Conservation (phyloP, 2,329 filamentous ascomycete genomes). For the Akanthomyces uredinophilus region DNA sequence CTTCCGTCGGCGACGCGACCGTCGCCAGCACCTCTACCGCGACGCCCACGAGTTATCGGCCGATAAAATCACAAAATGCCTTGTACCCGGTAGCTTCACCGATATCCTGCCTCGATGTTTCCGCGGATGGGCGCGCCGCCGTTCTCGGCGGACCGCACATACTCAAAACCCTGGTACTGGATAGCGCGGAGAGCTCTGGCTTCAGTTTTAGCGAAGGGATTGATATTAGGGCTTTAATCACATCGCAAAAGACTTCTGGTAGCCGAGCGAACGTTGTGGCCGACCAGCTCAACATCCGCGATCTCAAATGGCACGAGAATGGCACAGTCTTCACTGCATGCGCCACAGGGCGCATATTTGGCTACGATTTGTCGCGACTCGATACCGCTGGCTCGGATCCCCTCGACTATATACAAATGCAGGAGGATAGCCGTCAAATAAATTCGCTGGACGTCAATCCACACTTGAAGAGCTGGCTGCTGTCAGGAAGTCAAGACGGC, state of each 20-base stretch:
- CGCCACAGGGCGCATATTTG: constrained; percentile 59
- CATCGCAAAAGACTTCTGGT: constrained; percentile 39
- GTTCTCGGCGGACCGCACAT: constrained; percentile 55
- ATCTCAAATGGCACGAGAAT: constrained; percentile 54
- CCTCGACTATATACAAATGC: constrained; percentile 52
- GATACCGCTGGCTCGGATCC: constrained; percentile 39
- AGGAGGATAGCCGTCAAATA: constrained; percentile 59
- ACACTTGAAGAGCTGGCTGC: constrained; percentile 49
- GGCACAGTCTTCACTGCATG: constrained; percentile 58
- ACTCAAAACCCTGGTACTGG: constrained; percentile 55
- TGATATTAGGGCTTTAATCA: constrained; percentile 54
- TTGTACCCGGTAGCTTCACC: constrained; percentile 47
- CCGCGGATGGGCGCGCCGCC: constrained; percentile 50
- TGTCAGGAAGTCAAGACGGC: constrained; percentile 61
- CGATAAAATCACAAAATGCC: constrained; percentile 51
- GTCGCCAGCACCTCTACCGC: constrained; percentile 42
- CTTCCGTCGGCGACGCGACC: constrained; percentile 39
- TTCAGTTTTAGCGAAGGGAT: constrained; percentile 45
- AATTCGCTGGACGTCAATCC: constrained; percentile 61
- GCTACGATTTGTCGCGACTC: constrained; percentile 54
- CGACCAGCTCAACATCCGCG: constrained; percentile 60
- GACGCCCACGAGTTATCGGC: constrained; percentile 40
- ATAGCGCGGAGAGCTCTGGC: constrained; percentile 33
- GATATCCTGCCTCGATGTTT: constrained; percentile 53
- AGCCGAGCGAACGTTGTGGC: constrained; percentile 36